Evolutionary conservation across 1,284 basidiomycete species (phyloP), one percentile per base, ranked within the genome.

Genomic region (Ceratobasidium sp.): DNA sequence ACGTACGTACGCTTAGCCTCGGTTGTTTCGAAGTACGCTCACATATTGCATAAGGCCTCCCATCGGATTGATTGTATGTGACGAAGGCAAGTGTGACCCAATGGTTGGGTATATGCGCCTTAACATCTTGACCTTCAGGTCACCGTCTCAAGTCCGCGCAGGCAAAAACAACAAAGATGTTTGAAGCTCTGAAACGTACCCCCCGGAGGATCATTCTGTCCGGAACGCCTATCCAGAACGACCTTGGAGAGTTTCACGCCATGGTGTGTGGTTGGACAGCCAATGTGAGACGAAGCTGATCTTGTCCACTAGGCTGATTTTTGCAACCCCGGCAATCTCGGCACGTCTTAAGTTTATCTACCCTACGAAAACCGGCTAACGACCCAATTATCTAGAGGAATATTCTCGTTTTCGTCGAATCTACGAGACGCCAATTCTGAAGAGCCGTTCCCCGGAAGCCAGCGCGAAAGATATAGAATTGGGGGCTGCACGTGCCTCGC

Each of bases 141-240:
- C 98, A 99, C 84, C 89, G 97, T 35, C 88, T 99, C 50, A 99
- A 99, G 83, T 96, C 96, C 18, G 92, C 94, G 3, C 93, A 91
- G 79, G 96, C 94, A 82, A 98, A 99, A 86, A 98, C 96, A 0
- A 94, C 94, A 0, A 89, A 89, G 70, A 95, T 96, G 90, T 97
- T 99, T 82, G 92, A 94, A 79, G 89, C 90, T 18, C 86, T 99
- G 52, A 87, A 87, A 73, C 73, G 73, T 33, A 96, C 94, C 1
- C 88, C 88, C 4, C 88, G 94, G 33, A 87, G 95, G 59, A 89
- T 96, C 78, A 97, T 99, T 70, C 87, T 99, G 2, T 97, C 97
- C 0, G 98, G 98, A 23, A 99, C 98, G 1, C 98, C 98, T 0
- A 96, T 99, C 62, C 96, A 99, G 85, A 99, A 99, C 84, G 96